Evolutionary conservation across 75 land plant genomes (phyloP), one percentile per base, ranked within the genome.

Genomic region (Adiantum capillusveneris): DNA sequence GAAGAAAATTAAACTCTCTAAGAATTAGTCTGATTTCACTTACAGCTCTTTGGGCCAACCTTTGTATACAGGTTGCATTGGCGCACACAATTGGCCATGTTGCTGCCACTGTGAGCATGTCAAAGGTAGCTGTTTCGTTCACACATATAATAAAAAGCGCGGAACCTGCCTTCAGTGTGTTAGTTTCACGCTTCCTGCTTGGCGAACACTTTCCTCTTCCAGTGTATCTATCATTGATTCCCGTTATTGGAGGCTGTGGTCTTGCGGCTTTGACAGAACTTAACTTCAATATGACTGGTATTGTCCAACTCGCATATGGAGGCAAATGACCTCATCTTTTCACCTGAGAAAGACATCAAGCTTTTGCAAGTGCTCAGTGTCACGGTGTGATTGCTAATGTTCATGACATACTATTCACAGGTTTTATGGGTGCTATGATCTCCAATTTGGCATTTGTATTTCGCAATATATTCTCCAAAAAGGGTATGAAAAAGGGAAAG

Each of bases 81-180:
- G 84, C 87, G 28, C 90, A 86, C 59, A 84, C 90, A 36, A 84
- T 86, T 69, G 90, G 90, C 24, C 87, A 84, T 75, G 90, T 86
- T 31, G 90, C 90, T 14, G 90, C 90, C 27, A 86, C 90, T 0
- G 87, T 86, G 66, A 86, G 90, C 60, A 77, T 86, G 84, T 86
- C 90, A 25, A 84, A 86, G 75, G 87, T 86, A 44, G 90, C 90
- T 22, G 90, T 86, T 19, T 86, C 90, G 13, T 86, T 84, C 53
- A 84, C 87, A 20, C 90, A 86, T 56, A 86, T 86, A 37, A 86
- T 86, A 60, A 86, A 84, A 78, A 86, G 90, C 65, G 77, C 75
- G 25, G 90, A 86, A 55, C 90, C 90, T 16, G 90, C 90, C 17
- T 84, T 84, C 66, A 86, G 90, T 68, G 90, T 86, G 44, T 3